phyloP scores from a whole-genome alignment of 1,284 basidiomycete genomes.

The Cryptococcus sp. region DNA sequence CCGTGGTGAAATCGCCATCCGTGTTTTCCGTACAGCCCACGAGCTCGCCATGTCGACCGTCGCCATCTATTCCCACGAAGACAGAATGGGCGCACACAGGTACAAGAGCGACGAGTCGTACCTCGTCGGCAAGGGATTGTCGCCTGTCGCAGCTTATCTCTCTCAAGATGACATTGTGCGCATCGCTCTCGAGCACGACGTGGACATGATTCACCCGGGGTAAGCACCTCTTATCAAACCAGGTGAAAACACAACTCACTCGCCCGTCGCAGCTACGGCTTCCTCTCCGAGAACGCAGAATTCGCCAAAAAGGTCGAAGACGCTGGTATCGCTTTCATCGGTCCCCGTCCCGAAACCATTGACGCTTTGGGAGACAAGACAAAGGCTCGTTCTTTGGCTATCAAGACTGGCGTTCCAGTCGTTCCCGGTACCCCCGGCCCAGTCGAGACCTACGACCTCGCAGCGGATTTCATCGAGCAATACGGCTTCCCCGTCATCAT shows the following conservation, averaged over 20 bases:
- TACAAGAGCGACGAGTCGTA: slow-evolving; percentile 99
- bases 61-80: slow-evolving; percentile 96
- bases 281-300: slow-evolving; percentile 93
- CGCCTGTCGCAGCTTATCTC: slow-evolving; percentile 95
- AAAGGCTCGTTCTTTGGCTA: slow-evolving; percentile 80
- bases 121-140: slow-evolving; percentile 92
- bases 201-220: slow-evolving; percentile 99
- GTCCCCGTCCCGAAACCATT: slow-evolving; percentile 93
- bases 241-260: background rate
- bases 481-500: slow-evolving; percentile 97
- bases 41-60: slow-evolving; percentile 99
- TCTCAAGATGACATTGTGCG: slow-evolving; percentile 96
- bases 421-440: slow-evolving; percentile 97
- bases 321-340: slow-evolving; percentile 96
- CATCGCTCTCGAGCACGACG: slow-evolving; percentile 91
- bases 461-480: slow-evolving; percentile 85
- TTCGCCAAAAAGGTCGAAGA: slow-evolving; percentile 97
- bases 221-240: slow-evolving; percentile 51
- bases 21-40: slow-evolving; percentile 97
- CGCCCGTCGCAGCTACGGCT: slow-evolving; percentile 74
- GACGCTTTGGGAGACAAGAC: slow-evolving; percentile 99
- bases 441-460: slow-evolving; percentile 79
- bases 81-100: slow-evolving; percentile 93
- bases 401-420: slow-evolving; percentile 87
- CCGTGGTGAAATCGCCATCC: slow-evolving; percentile 98